Conservation (phyloP, 345 rosid species). For the Salix suchowensis region DNA sequence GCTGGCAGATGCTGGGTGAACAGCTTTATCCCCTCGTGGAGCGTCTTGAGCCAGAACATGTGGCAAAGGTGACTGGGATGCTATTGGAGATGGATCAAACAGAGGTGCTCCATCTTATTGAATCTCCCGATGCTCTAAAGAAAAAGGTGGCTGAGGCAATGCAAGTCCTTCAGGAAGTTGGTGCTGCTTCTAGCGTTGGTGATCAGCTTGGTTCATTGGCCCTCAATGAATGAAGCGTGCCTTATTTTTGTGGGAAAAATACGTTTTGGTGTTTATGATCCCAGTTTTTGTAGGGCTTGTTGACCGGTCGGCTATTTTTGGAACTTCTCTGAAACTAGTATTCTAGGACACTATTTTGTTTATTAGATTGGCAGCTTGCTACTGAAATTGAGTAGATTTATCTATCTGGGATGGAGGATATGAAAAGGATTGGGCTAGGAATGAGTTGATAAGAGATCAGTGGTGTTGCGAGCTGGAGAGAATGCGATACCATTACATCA, state of each 20-base stretch:
- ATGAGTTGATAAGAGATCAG: too few relatives aligned
- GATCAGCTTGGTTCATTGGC: constrained; percentile 34
- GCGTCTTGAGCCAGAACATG: constrained; percentile 49
- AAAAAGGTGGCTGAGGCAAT: constrained; percentile 66
- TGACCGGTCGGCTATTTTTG: not conserved
- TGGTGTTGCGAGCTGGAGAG: too few relatives aligned
- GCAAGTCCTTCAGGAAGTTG: constrained; percentile 48
- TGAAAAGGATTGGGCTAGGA: not conserved
- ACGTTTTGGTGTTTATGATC: not conserved
- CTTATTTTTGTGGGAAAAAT: not conserved
- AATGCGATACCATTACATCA: too few relatives aligned
- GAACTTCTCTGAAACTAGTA: not conserved
- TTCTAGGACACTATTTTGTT: constrained; percentile 2
- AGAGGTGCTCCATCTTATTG: constrained; percentile 64
- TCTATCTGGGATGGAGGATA: not conserved
- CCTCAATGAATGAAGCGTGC: constrained; percentile 20
- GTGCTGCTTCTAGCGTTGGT: constrained; percentile 18
- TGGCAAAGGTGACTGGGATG: constrained; percentile 69
- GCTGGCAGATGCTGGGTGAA: constrained; percentile 64
- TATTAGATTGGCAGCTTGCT: not conserved
- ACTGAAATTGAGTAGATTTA: not conserved
- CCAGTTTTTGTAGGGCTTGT: constrained; percentile 13
- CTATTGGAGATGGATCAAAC: constrained; percentile 73
- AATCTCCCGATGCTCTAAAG: constrained; percentile 65
- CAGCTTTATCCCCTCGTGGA: constrained; percentile 65